Evolutionary conservation across 1,284 basidiomycete genomes (phyloP), one percentile per base, ranked within the genome.

Genomic region (Sanghuangporus sanghuang): DNA sequence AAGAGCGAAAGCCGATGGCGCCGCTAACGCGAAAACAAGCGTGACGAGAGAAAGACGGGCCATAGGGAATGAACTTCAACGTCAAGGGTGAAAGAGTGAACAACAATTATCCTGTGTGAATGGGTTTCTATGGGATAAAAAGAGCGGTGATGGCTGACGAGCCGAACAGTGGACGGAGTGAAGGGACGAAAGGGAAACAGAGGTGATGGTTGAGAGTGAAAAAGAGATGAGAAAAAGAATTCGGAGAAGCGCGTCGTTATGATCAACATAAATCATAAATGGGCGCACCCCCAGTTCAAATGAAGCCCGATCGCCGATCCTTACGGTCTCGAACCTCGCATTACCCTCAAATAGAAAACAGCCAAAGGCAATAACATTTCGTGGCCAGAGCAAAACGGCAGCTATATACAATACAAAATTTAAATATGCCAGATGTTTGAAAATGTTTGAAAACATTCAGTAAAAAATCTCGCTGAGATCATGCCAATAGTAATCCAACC

Each of bases 141-240:
- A 39, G 63, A 57, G 52, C 44, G 36, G 53, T 59, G 58, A 49
- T 55, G 50, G 53, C 59, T 49, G 55, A 52, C 57, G 44, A 46
- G 62, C 62, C 56, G 21, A 35, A 39, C 14, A 39, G 49, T 6
- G 21, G 62, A 27, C n/a, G 50, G 57, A 35, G n/a, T 40, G 23
- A 40, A 14, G 16, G n/a, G 14, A 27, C 44, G 44, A 36, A 32
- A 7, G 8, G 40, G 35, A 44, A 52, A 21, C 58, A 9, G 44
- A 18, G 59, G 16, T 59, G 59, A 61, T 59, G 58, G 48, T 38
- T 18, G 44, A 59, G 18, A 23, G 27, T 36, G 16, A 57, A 50
- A 58, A 40, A 63, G 50, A 36, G 27, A 39, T 14, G 23, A 36
- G 18, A 35, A 39, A 57, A 56, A 38, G 16, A 23, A 56, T 18